Percentiles rank a stretch among this genome's conserved stretches.
phyloP scores from a whole-genome alignment of 2,329 filamentous ascomycete genomes.

The Xylaria sp. region DNA sequence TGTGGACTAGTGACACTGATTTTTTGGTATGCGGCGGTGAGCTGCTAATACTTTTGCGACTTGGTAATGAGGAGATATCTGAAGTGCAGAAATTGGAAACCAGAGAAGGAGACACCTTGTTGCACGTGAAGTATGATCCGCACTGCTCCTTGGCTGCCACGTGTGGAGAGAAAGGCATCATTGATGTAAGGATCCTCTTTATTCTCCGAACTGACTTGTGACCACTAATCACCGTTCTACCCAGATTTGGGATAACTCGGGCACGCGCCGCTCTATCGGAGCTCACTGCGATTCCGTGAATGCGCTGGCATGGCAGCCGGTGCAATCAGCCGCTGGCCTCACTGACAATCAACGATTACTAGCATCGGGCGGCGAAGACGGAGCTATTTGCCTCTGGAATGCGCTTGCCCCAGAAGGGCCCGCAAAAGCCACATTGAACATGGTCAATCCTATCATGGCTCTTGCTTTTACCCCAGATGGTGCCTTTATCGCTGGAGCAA shows the following conservation, averaged over 20 bases:
- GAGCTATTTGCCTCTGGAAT: constrained; percentile 59
- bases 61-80: constrained; percentile 42
- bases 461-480: constrained; percentile 60
- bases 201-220: not conserved
- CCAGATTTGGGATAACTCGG: constrained; percentile 51
- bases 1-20: constrained; percentile 54
- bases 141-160: constrained; percentile 52
- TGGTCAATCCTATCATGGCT: constrained; percentile 53
- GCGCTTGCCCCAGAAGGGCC: constrained; percentile 50
- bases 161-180: constrained; percentile 52
- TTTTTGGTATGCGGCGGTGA: constrained; percentile 57
- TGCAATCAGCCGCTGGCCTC: constrained; percentile 32
- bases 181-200: constrained; percentile 49
- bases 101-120: constrained; percentile 48
- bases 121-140: constrained; percentile 52
- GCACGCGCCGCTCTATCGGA: constrained; percentile 50
- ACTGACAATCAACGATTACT: constrained; percentile 50
- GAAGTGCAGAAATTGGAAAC: constrained; percentile 47
- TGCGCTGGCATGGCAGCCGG: constrained; percentile 56
- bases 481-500: constrained; percentile 57
- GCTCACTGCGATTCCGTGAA: constrained; percentile 56
- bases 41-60: constrained; percentile 45
- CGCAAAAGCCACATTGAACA: constrained; percentile 55
- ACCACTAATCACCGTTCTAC: constrained; percentile 5
- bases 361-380: constrained; percentile 58